Evolutionary conservation across 2,329 filamentous ascomycete species (phyloP), one percentile per base, ranked within the genome.

Genomic region (Epichloe hybrida): DNA sequence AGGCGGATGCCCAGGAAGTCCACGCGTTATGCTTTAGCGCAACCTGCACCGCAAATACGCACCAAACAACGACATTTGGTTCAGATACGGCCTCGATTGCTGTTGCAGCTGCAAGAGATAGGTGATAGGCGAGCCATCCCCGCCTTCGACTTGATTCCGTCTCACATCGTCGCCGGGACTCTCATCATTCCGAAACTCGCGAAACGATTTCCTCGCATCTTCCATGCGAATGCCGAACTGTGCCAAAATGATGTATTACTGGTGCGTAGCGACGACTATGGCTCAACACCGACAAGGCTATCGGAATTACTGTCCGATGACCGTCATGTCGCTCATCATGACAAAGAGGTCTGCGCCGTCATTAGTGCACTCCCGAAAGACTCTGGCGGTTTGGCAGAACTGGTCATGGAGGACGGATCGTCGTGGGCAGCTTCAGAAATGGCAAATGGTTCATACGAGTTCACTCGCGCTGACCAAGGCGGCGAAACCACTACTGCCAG

Each of bases 21-120:
- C 61, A 86, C 81, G 2, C 75, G 72, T 6, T 88, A 78, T 62
- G 72, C 79, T 49, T 72, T 89, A 40, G 85, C 83, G 42, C 83
- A 84, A 55, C 84, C 86, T 0, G 72, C 83, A 52, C 72, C 84
- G 54, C 70, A 74, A 59, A 61, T 78, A 54, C 68, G 75, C 56
- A 70, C 73, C 60, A 76, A 81, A 60, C 84, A 84, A 61, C 73
- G 84, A 23, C 75, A 83, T 54, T 70, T 88, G 37, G 72, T 84
- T 13, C 79, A 83, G 58, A 72, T 85, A 34, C 78, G 84, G 15
- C 84, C 85, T 11, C 79, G 79, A 49, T 68, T 88, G 17, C 68
- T 88, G 5, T 72, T 90, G 5, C 86, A 91, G 63, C 69, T 90
- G 15, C 86, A 89, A 60, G 74, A 79, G 52, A 64, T 88, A n/a